phyloP scores from a whole-genome alignment of 2,329 filamentous ascomycete species.

The Nigrograna mackinnonii region DNA sequence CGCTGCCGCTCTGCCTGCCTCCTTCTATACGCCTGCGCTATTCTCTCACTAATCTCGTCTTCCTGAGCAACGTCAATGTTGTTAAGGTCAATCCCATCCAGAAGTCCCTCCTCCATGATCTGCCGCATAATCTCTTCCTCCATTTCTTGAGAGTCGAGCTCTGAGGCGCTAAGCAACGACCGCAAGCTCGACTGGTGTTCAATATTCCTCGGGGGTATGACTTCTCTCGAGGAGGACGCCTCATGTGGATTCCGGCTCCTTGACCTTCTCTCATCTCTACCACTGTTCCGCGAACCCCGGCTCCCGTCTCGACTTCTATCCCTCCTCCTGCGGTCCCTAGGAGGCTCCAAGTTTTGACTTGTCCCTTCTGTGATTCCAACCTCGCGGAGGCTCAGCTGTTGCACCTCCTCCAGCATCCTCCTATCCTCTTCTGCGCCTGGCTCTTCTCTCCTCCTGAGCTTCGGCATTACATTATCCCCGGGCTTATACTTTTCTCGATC shows the following conservation, averaged over 20 bases:
- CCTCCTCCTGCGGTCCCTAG: slow-evolving; percentile 33
- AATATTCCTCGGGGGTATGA: slow-evolving; percentile 59
- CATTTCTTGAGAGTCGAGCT: slow-evolving; percentile 76
- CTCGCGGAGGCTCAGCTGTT: slow-evolving; percentile 74
- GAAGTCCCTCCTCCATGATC: slow-evolving; percentile 82
- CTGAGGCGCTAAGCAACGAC: slow-evolving; percentile 79
- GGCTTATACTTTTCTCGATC: slow-evolving; percentile 76
- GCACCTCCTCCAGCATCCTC: slow-evolving; percentile 70
- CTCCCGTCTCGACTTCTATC: slow-evolving; percentile 45
- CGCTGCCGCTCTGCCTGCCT: slow-evolving; percentile 69
- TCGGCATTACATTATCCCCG: slow-evolving; percentile 79
- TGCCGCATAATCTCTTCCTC: slow-evolving; percentile 88
- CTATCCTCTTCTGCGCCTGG: slow-evolving; percentile 69
- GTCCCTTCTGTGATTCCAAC: slow-evolving; percentile 56
- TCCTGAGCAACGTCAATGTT: slow-evolving; percentile 83
- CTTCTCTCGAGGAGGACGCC: slow-evolving; percentile 18
- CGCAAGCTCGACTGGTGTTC: slow-evolving; percentile 90
- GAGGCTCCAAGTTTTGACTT: slow-evolving; percentile 25
- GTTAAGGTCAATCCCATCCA: slow-evolving; percentile 87
- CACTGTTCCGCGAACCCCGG: slow-evolving; percentile 27
- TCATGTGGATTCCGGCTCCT: slow-evolving; percentile 27
- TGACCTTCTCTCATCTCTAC: slow-evolving; percentile 23
- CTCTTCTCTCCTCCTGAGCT: slow-evolving; percentile 53
- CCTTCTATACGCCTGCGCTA: slow-evolving; percentile 84
- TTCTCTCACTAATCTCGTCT: slow-evolving; percentile 86